phyloP scores from a whole-genome alignment of 306 rosid genomes.

The Lithocarpus polystachyus region DNA sequence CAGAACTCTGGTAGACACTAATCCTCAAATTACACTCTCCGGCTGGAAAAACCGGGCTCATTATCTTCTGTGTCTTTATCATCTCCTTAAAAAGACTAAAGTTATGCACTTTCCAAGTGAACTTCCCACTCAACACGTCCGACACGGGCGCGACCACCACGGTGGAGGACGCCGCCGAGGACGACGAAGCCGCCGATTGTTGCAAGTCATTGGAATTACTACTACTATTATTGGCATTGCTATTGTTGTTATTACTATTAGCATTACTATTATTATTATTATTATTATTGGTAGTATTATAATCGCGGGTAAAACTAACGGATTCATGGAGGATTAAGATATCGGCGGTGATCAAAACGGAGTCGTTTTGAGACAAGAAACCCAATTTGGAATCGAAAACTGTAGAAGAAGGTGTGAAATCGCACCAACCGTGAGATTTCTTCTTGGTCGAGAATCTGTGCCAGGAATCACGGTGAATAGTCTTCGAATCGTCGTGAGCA shows the following conservation, averaged over 20 bases:
- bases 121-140: constrained; percentile 88
- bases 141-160: constrained; percentile 64
- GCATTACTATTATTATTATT: no score
- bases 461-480: constrained; percentile 96
- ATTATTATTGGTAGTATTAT: no score
- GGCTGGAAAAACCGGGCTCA: constrained; percentile 97
- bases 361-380: constrained; percentile 60
- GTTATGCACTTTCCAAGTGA: constrained; percentile 98
- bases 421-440: constrained; percentile 99
- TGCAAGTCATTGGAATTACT: constrained; percentile 57
- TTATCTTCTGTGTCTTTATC: constrained; percentile 95
- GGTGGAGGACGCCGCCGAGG: constrained; percentile 43
- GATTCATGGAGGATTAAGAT: constrained; percentile 85
- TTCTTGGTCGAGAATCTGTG: constrained; percentile 93
- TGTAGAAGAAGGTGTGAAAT: constrained; percentile 85
- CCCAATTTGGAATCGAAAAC: constrained; percentile 90
- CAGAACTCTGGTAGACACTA: constrained; percentile 97
- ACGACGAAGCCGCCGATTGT: constrained; percentile 29
- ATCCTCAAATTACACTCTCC: constrained; percentile 99
- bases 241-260: no score
- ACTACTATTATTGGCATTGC: no score
- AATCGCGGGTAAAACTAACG: constrained; percentile 75
- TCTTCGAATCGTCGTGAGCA: constrained; percentile 73
- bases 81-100: constrained; percentile 88
- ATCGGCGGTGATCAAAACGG: constrained; percentile 89